Evolutionary conservation across 164 flowering plant genomes (phyloP).

Genomic region (Paratinospora sagittata): DNA sequence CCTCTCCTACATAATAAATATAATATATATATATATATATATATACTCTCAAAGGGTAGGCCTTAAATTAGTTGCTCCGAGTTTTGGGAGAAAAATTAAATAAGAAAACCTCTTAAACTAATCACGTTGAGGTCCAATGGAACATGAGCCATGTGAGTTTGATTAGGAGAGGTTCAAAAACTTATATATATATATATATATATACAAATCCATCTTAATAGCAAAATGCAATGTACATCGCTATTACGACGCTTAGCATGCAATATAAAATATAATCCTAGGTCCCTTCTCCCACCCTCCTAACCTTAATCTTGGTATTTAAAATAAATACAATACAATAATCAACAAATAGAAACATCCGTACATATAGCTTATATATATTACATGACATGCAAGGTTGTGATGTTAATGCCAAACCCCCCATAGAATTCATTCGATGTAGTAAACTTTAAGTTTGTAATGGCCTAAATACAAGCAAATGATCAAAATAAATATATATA

Average conservation of each 20-base stretch:
- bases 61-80: neutral
- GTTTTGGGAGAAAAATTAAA: conserved; percentile 6
- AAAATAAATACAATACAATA: neutral
- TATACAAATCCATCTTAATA: conserved; percentile 14
- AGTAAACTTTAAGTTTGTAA: no score
- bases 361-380: neutral
- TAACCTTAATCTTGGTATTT: neutral
- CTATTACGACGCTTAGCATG: conserved; percentile 13
- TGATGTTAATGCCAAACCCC: no score
- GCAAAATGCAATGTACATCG: conserved; percentile 31
- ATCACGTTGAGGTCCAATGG: conserved; percentile 36
- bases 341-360: neutral
- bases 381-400: neutral
- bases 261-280: conserved; percentile 1
- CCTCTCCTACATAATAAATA: neutral
- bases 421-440: no score
- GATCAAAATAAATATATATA: neutral
- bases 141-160: conserved; percentile 53
- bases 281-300: conserved; percentile 4
- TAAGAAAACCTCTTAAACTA: conserved; percentile 18
- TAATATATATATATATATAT: no score
- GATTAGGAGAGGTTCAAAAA: conserved; percentile 27
- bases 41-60: no score
- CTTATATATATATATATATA: no score
- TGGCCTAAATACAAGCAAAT: no score